Evolutionary conservation across 345 rosid species (phyloP), one percentile per base, ranked within the genome.

Genomic region (Cochlearia excelsa): DNA sequence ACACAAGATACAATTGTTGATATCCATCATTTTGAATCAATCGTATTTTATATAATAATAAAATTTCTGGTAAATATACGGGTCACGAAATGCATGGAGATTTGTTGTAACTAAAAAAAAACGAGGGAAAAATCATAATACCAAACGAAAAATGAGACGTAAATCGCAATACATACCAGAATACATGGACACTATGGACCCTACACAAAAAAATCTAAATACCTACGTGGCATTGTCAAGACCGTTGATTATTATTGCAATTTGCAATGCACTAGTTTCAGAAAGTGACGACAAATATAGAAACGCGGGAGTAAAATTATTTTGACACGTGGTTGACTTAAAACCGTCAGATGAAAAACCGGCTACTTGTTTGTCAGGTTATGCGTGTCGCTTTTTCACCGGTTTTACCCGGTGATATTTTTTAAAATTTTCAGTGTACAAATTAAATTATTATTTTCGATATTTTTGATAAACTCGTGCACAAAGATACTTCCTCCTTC

Each of bases 381-480:
- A 8, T 26, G 4, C 6, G 30, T 16, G 60, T 46, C 56, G 30
- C 37, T 60, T 30, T 34, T 33, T 42, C 8, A 61, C 62, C 67
- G 67, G 67, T 28, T 44, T 38, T 30, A 54, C 62, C 63, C 52
- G 52, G 38, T 57, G 60, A 63, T 57, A 51, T 56, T 55, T 30
- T 31, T 4, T 37, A 3, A 1, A 29, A 10, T 7, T 30, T 34
- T 5, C 23, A 16, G 23, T 11, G 52, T 46, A 52, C 4, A 3
- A 37, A 27, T 52, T 52, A 9, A 28, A 35, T 9, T 28, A 7
- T 29, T 6, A 0, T 1, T 57, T 67, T 35, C 31, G 66, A 59
- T 67, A 51, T 29, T 56, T 62, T 57, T 35, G 34, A 63, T 55
- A 62, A 56, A 70, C 69, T 63, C 65, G 60, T 63, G 69, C 68